phyloP scores from a whole-genome alignment of 352 stramenopile species.

The Globisporangium recalcitrans region DNA sequence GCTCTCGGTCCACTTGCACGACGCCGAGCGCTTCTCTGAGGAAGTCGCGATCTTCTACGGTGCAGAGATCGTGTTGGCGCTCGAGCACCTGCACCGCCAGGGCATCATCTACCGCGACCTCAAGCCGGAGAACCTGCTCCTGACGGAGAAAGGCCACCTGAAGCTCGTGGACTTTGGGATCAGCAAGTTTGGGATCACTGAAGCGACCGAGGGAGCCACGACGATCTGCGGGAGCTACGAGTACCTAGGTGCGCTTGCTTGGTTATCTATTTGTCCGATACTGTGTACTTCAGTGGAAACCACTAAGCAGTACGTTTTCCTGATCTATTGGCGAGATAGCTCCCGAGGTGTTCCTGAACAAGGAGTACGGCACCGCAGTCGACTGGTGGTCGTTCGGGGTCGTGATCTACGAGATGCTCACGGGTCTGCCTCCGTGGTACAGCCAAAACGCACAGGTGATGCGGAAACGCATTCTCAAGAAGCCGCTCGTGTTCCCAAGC shows the following conservation, averaged over 20 bases:
- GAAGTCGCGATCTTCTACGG: slow-evolving; percentile 62
- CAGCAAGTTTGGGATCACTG: slow-evolving; percentile 78
- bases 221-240: slow-evolving; percentile 79
- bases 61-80: slow-evolving; percentile 62
- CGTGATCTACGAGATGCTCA: slow-evolving; percentile 77
- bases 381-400: slow-evolving; percentile 81
- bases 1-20: slow-evolving; percentile 50
- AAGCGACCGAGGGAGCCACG: slow-evolving; percentile 48
- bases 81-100: slow-evolving; percentile 81
- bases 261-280: slow-evolving; percentile 15
- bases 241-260: slow-evolving; percentile 46
- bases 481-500: slow-evolving; percentile 47
- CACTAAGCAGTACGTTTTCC: no score
- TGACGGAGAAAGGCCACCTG: slow-evolving; percentile 57
- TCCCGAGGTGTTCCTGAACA: slow-evolving; percentile 57
- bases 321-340: slow-evolving; percentile 29
- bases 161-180: slow-evolving; percentile 84
- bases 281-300: no score
- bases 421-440: slow-evolving; percentile 75
- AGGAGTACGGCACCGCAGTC: slow-evolving; percentile 67
- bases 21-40: slow-evolving; percentile 42
- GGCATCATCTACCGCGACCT: slow-evolving; percentile 82
- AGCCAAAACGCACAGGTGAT: slow-evolving; percentile 49
- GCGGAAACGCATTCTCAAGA: slow-evolving; percentile 42
- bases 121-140: slow-evolving; percentile 74